Base-by-base conservation (phyloP, 768 basidiomycete species). In the Gymnopilus junonius region DNA sequence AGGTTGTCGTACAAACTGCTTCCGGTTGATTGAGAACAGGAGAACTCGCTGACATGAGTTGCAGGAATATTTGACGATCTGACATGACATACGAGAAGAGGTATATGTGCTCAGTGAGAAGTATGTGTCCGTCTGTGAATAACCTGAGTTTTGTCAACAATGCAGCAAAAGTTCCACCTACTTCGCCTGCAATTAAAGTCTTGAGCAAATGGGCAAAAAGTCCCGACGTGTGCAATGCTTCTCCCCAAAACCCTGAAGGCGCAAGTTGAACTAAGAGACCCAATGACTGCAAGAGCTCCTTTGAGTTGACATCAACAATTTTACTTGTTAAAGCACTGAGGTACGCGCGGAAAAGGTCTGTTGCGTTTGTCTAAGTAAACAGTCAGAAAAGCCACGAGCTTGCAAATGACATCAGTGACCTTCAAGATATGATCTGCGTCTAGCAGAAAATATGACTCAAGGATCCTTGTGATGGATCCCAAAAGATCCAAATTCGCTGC, bases 391-490 rank as follows among this genome's bases (percentile, higher is more conserved):
- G 8, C 56, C 61, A 31, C 14, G 8, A 46, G 7, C 25, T 42
- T 21, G 31, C 14, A 25, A 7, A 58, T 11, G 35, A 21, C 17
- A 25, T 29, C 10, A 12, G 78, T 60, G 64, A 92, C 94, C 79
- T 88, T 84, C 50, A 94, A 73, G 61, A 95, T 80, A 10, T 76
- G 69, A 17, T 75, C 62, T 0, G 86, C 85, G 73, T 93, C 90
- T 17, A 93, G 79, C n/a, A 97, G 73, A 62, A 93, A 77, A 71
- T 95, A 96, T 5, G 90, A 88, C 71, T 94, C 91, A 23, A 93
- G 67, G 59, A 95, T 85, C 60, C 76, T 78, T 17, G 85, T 85
- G 27, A 88, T 82, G 57, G 82, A 87, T 14, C 91, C 91, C 20
- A 95, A 77, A 21, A 94, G 74, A 66, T 95, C 94, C 45, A 93